Conservation (phyloP, 305 asterid genomes). For the Fraxinus xanthoxyloides region DNA sequence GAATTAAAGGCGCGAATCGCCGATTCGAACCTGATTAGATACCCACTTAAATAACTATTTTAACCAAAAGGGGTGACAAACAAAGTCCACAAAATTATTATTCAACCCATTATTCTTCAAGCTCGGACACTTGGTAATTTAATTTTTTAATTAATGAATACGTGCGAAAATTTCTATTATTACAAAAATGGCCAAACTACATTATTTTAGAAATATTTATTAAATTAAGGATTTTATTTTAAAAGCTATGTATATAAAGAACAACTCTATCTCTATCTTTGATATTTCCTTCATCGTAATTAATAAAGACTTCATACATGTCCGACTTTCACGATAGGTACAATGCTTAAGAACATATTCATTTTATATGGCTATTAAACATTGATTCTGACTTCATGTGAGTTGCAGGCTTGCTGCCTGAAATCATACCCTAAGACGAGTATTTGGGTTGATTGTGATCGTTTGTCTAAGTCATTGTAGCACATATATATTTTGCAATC, state of each 20-base stretch:
- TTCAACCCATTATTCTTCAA: neutral
- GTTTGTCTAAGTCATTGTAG: too few relatives aligned
- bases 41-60: neutral
- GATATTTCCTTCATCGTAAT: neutral
- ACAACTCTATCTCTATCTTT: neutral
- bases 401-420: neutral
- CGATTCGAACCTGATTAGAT: neutral
- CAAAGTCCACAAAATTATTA: neutral
- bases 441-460: neutral
- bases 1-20: slow-evolving; percentile 27
- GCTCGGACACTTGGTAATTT: too few relatives aligned
- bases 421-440: too few relatives aligned
- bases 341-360: neutral
- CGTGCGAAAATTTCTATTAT: too few relatives aligned
- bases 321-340: neutral
- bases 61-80: neutral
- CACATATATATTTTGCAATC: neutral
- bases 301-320: neutral
- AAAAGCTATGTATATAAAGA: neutral
- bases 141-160: too few relatives aligned
- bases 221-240: too few relatives aligned
- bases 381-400: neutral
- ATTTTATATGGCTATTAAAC: neutral
- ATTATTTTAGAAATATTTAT: too few relatives aligned
- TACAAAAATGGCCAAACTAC: too few relatives aligned